These are phyloP conservation scores for Colletotrichum cordylinicola DNA, from an alignment of 2,329 filamentous ascomycete species.

Conservation along the genomic window DNA sequence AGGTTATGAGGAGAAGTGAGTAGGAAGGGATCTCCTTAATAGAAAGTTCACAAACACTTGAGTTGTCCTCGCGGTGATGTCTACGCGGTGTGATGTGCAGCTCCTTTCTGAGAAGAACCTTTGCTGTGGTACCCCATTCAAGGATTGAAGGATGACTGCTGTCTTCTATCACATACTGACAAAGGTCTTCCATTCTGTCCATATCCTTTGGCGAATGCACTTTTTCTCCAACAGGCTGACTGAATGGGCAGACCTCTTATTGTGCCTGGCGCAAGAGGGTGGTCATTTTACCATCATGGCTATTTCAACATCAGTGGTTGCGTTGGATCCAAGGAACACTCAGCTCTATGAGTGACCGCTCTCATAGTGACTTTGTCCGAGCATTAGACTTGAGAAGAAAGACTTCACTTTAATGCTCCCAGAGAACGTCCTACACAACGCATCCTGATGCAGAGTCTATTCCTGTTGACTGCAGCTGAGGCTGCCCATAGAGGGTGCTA, in stretches of 20 bases:
- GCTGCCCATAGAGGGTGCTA: not conserved
- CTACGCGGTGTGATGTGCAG: not conserved
- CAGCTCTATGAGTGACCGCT: not conserved
- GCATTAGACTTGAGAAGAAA: not conserved
- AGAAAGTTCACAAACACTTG: constrained; percentile 15
- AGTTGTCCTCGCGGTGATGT: not conserved
- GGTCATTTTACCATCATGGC: not conserved
- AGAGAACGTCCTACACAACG: not conserved
- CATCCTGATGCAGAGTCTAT: not conserved
- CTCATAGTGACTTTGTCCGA: not conserved
- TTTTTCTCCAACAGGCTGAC: not conserved
- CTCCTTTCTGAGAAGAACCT: not conserved
- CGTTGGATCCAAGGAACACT: not conserved
- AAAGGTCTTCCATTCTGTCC: not conserved
- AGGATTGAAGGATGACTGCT: not conserved
- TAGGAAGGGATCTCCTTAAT: constrained; percentile 18
- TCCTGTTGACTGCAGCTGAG: not conserved
- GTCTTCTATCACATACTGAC: not conserved
- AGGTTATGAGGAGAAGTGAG: constrained; percentile 14
- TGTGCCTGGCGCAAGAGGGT: not conserved
- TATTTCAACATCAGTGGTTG: not conserved
- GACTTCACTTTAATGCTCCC: not conserved
- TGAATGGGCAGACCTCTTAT: not conserved
- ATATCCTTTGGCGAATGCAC: not conserved
- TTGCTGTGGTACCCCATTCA: not conserved